Evolutionary conservation across 495 filamentous ascomycete genomes (phyloP).

Genomic region (Coniosporium apollinis): DNA sequence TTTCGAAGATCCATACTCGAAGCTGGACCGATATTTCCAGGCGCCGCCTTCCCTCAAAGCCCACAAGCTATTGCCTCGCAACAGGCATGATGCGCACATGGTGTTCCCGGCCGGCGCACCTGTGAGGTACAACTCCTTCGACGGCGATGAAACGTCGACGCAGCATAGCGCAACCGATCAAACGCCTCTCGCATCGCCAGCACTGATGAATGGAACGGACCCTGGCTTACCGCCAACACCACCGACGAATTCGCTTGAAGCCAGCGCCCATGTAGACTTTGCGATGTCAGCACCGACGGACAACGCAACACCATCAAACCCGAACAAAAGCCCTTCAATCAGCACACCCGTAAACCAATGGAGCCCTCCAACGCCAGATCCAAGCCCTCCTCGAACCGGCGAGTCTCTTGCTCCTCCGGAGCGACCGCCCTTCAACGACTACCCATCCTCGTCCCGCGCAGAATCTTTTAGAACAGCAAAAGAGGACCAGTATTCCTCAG

Average conservation of each 20-base stretch:
- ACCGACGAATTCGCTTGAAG: constrained; percentile 6
- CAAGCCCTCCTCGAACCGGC: constrained; percentile 19
- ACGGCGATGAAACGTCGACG: not conserved
- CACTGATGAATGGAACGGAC: not conserved
- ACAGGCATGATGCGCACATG: not conserved
- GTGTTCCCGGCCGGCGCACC: not conserved
- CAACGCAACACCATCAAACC: constrained; percentile 9
- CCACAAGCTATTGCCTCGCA: not conserved
- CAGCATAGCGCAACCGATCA: not conserved
- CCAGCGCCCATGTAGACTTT: not conserved
- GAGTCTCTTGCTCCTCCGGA: constrained; percentile 9
- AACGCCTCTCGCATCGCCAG: not conserved
- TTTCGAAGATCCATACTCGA: too few relatives aligned
- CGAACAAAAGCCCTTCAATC: constrained; percentile 2
- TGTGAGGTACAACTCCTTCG: not conserved
- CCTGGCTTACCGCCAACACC: constrained; percentile 12
- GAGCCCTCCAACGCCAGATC: constrained; percentile 22
- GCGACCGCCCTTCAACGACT: constrained; percentile 6
- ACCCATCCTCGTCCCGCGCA: constrained; percentile 19
- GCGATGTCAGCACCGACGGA: constrained; percentile 8
- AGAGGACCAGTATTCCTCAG: constrained; percentile 14
- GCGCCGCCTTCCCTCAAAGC: not conserved
- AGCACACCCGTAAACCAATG: constrained; percentile 18
- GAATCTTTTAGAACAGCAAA: constrained; percentile 23
- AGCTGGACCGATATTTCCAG: not conserved